A percentile compares a stretch with the other conserved stretches of the same genome.
Evolutionary conservation across 148 eudicot species (phyloP).

Genomic region (Cornus suecica): DNA sequence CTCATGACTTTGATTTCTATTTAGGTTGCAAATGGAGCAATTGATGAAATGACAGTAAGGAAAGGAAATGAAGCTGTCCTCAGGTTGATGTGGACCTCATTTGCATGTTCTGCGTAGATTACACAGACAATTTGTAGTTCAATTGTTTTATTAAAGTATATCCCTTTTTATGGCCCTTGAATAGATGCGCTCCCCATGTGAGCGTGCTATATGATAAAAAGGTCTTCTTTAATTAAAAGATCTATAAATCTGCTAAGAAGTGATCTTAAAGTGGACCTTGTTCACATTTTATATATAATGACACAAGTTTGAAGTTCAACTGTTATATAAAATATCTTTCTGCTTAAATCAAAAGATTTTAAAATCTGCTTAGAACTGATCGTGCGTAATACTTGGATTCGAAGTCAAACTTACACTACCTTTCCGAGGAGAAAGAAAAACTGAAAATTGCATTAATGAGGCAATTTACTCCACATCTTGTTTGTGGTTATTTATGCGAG

Average conservation of each 20-base stretch:
- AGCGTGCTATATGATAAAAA: no score
- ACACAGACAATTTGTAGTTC: background rate
- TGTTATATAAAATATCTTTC: background rate
- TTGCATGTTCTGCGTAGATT: constrained; percentile 1
- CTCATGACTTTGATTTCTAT: constrained; percentile 8
- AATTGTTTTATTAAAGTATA: background rate
- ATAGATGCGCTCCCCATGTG: no score
- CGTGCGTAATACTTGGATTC: background rate
- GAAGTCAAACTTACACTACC: background rate
- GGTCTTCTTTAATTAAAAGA: no score
- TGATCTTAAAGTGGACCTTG: no score
- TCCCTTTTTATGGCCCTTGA: no score
- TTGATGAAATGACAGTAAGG: constrained; percentile 63
- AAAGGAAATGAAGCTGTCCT: constrained; percentile 99
- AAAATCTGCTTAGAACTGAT: background rate
- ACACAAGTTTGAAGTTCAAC: background rate
- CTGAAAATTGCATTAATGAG: background rate
- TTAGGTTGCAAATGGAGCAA: constrained; percentile 96
- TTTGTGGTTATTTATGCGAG: background rate
- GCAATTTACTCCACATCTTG: background rate
- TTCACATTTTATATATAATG: no score
- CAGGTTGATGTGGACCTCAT: constrained; percentile 45
- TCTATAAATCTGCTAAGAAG: no score
- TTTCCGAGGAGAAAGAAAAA: no score
- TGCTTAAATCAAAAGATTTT: background rate